phyloP scores from a whole-genome alignment of 306 rosid species.

The Fragaria nilgerrensis region DNA sequence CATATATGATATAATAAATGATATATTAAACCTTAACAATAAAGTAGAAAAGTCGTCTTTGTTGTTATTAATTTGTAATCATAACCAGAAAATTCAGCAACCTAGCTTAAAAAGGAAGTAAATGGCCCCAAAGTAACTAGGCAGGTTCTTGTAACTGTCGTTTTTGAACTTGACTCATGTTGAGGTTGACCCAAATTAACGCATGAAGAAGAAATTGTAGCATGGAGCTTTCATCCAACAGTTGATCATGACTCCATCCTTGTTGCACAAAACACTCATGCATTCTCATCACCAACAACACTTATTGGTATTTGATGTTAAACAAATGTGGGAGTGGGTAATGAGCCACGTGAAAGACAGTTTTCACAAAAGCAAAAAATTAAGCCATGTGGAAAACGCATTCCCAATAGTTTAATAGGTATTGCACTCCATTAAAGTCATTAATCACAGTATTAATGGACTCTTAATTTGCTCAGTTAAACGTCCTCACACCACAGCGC shows the following conservation, averaged over 20 bases:
- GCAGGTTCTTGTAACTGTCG: neutral
- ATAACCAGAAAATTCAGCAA: neutral
- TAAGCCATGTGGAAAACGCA: conserved; percentile 34
- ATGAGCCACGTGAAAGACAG: neutral
- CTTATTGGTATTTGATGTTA: neutral
- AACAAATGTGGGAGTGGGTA: neutral
- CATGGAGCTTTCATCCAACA: neutral
- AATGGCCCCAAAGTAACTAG: neutral
- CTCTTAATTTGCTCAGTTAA: neutral
- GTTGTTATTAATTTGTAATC: neutral
- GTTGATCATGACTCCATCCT: too few relatives aligned
- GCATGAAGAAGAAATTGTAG: neutral
- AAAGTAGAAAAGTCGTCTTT: neutral
- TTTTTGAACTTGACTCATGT: neutral
- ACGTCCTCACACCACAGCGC: conserved; percentile 21
- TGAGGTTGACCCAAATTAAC: neutral
- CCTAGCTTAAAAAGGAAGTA: neutral
- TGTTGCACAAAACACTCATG: neutral
- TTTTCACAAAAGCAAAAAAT: neutral
- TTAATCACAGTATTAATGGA: conserved; percentile 10
- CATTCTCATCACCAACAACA: neutral
- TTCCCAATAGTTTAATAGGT: neutral
- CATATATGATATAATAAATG: too few relatives aligned
- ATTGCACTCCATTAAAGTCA: conserved; percentile 2
- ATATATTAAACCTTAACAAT: too few relatives aligned